Percentiles rank a stretch among this genome's conserved stretches.
phyloP scores from a whole-genome alignment of 495 filamentous ascomycete species.

The Collariella sp. region DNA sequence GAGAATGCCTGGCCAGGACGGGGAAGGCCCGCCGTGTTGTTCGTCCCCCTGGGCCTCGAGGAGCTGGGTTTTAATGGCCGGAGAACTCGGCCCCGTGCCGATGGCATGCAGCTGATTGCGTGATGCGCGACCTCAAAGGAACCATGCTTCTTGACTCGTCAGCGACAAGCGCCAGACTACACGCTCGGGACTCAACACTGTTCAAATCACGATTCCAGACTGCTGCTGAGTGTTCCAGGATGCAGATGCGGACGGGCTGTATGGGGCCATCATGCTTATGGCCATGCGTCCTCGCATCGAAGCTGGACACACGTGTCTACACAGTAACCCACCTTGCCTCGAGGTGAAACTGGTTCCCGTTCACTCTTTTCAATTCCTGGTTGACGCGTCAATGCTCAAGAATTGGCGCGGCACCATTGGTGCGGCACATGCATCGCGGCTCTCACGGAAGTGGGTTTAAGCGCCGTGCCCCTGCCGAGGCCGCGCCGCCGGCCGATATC shows the following conservation, averaged over 20 bases:
- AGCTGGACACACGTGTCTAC: not conserved
- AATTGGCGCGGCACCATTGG: not conserved
- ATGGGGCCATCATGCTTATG: not conserved
- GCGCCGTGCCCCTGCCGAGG: slow-evolving; percentile 7
- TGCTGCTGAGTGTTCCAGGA: not conserved
- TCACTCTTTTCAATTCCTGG: not conserved
- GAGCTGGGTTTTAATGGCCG: too few relatives aligned
- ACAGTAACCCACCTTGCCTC: not conserved
- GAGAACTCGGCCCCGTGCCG: too few relatives aligned
- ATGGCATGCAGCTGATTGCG: too few relatives aligned
- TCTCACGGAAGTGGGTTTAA: slow-evolving; percentile 5
- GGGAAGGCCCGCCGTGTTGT: too few relatives aligned
- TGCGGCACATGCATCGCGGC: not conserved
- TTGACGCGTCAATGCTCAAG: not conserved
- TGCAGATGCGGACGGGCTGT: not conserved
- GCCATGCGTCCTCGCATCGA: not conserved
- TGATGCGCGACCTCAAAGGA: too few relatives aligned
- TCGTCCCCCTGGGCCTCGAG: too few relatives aligned
- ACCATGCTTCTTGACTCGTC: too few relatives aligned
- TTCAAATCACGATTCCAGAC: too few relatives aligned
- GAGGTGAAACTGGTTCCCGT: not conserved
- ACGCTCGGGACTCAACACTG: too few relatives aligned
- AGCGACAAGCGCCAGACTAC: too few relatives aligned
- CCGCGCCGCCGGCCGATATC: slow-evolving; percentile 1
- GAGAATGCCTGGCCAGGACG: too few relatives aligned